These are phyloP conservation scores for Begonia loranthoides DNA, from an alignment of 306 rosid genomes.

Conservation along the genomic window DNA sequence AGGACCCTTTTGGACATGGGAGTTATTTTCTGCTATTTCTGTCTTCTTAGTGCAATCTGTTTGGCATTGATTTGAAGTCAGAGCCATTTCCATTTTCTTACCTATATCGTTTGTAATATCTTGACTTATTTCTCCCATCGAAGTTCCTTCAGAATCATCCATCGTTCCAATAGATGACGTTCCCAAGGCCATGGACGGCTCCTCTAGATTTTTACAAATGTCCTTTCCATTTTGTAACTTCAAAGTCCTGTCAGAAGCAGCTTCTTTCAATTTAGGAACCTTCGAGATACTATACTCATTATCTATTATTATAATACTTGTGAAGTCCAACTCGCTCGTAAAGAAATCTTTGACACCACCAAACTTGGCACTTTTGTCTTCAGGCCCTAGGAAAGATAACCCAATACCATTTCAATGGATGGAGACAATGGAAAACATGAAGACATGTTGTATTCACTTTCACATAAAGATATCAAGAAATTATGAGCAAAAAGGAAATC, in stretches of 20 bases:
- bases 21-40: conserved; percentile 22
- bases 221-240: conserved; percentile 13
- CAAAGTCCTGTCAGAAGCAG: conserved; percentile 15
- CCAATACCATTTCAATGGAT: conserved; percentile 25
- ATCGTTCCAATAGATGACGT: conserved; percentile 16
- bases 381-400: conserved; percentile 57
- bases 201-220: conserved; percentile 5
- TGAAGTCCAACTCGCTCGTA: conserved; percentile 45
- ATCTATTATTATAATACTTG: conserved; percentile 46
- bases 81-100: conserved; percentile 27
- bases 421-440: background rate
- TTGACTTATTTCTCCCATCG: conserved; percentile 18
- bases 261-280: conserved; percentile 23
- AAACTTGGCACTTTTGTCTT: conserved; percentile 23
- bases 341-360: conserved; percentile 15
- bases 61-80: conserved; percentile 22
- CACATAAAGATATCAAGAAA: too few species aligned
- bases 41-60: conserved; percentile 17
- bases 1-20: conserved; percentile 18
- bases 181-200: conserved; percentile 19
- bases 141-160: conserved; percentile 22
- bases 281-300: conserved; percentile 81
- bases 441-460: background rate
- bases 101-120: conserved; percentile 12
- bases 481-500: background rate